Base-by-base conservation (phyloP, 108 stramenopile genomes). In the Mediolabrus comicus region DNA sequence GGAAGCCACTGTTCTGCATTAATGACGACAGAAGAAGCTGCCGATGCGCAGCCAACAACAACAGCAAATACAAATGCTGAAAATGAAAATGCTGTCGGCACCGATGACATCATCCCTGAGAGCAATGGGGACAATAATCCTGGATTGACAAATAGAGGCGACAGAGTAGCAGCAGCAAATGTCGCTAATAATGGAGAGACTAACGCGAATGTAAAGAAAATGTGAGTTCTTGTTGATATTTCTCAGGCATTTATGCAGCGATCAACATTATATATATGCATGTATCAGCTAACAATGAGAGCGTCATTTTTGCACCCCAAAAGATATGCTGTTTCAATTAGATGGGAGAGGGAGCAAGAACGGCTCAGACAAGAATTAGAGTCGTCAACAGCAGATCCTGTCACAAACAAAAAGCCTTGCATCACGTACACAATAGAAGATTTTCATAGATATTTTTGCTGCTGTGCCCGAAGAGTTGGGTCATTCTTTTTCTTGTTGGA, bases 401-500 rank as follows among this genome's bases (percentile, higher is more conserved):
- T 71, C 6, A 30, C 22, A 53, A n/a, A 59, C n/a, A 63, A 66
- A 33, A 59, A 29, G 61, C 65, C 62, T 36, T 63, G 52, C 2
- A 13, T 72, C 25, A 66, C 71, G 9, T 68, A 12, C 51, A 16
- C 71, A 26, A 55, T 61, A 25, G 73, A 75, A 60, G 89, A 87
- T 54, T 83, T 87, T 74, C 80, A 90, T 79, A 62, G 71, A n/a
- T 91, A 71, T 53, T 89, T 77, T 57, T 95, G 94, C 75, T 91
- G 94, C 59, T 90, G 84, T 74, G 91, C 91, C n/a, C 62, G 83
- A 43, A 80, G 87, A 30, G 66, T 93, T 16, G 95, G 95, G 17
- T 87, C 87, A 51, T 93, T 95, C 90, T 91, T 91, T 80, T 83
- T 89, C 19, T 69, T 92, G 10, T 58, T 86, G 25, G 83, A 86